These are phyloP conservation scores for Aspergillus sclerotioniger DNA, from an alignment of 495 filamentous ascomycete species.

Conservation along the genomic window DNA sequence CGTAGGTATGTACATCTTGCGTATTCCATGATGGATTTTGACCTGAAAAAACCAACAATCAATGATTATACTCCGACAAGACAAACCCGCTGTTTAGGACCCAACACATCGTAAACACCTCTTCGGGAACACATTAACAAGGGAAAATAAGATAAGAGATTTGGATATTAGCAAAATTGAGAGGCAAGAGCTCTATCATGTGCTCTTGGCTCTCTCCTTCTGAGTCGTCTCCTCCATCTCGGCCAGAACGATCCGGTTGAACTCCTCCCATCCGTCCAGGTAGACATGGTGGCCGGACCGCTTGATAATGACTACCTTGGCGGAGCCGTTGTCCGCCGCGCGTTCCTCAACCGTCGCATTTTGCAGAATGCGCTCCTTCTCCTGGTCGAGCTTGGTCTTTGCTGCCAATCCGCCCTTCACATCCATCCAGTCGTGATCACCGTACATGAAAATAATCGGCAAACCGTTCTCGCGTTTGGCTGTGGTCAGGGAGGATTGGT, in stretches of 20 bases:
- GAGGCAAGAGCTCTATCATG: constrained; percentile 9
- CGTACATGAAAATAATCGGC: constrained; percentile 91
- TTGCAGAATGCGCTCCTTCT: constrained; percentile 54
- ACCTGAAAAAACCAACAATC: background rate
- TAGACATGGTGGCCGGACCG: constrained; percentile 93
- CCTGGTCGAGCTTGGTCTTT: constrained; percentile 73
- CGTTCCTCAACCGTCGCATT: constrained; percentile 66
- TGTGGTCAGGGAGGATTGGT: constrained; percentile 10
- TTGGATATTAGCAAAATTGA: background rate
- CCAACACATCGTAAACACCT: background rate
- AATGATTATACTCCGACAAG: background rate
- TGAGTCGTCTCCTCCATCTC: constrained; percentile 67
- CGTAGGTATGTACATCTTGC: background rate
- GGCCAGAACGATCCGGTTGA: constrained; percentile 67
- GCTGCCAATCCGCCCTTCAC: constrained; percentile 79
- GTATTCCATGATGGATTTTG: background rate
- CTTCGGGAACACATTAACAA: background rate
- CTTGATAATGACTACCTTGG: constrained; percentile 80
- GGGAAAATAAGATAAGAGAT: background rate
- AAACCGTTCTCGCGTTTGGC: constrained; percentile 66
- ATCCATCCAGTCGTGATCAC: constrained; percentile 99
- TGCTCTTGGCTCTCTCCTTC: constrained; percentile 32
- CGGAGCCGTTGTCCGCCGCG: constrained; percentile 68
- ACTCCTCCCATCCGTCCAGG: constrained; percentile 84
- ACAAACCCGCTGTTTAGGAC: background rate